These are phyloP conservation scores for Dothistroma septosporum DNA, from an alignment of 2,329 filamentous ascomycete species.

Conservation along the genomic window DNA sequence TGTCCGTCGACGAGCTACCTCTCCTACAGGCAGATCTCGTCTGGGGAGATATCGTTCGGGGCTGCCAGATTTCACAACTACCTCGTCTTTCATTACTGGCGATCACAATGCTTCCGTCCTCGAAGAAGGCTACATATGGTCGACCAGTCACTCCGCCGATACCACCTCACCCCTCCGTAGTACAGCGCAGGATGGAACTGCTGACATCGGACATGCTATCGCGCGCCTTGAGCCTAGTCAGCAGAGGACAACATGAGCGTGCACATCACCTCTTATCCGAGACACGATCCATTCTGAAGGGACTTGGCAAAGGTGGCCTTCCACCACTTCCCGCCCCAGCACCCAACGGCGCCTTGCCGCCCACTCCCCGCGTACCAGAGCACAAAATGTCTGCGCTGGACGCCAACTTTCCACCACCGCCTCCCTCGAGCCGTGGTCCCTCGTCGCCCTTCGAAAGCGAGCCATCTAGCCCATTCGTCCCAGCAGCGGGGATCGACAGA, in stretches of 20 bases:
- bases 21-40: constrained; percentile 90
- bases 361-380: constrained; percentile 29
- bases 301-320: constrained; percentile 87
- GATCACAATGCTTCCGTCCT: constrained; percentile 81
- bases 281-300: constrained; percentile 91
- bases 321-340: constrained; percentile 72
- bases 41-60: constrained; percentile 88
- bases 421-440: constrained; percentile 30
- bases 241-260: constrained; percentile 85
- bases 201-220: constrained; percentile 98
- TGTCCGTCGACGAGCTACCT: constrained; percentile 90
- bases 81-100: constrained; percentile 86
- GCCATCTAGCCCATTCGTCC: constrained; percentile 49
- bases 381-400: constrained; percentile 20
- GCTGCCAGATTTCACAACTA: constrained; percentile 79
- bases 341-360: constrained; percentile 37
- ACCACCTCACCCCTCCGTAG: constrained; percentile 88
- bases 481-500: constrained; percentile 71
- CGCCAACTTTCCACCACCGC: constrained; percentile 17
- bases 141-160: constrained; percentile 68
- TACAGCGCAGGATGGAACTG: constrained; percentile 95
- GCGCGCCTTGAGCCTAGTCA: constrained; percentile 82
- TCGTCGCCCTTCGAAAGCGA: constrained; percentile 36
- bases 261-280: constrained; percentile 89
- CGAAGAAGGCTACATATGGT: constrained; percentile 20